These are phyloP conservation scores for Sarocladium brachiariae DNA, from an alignment of 2,329 filamentous ascomycete genomes.

Conservation along the genomic window DNA sequence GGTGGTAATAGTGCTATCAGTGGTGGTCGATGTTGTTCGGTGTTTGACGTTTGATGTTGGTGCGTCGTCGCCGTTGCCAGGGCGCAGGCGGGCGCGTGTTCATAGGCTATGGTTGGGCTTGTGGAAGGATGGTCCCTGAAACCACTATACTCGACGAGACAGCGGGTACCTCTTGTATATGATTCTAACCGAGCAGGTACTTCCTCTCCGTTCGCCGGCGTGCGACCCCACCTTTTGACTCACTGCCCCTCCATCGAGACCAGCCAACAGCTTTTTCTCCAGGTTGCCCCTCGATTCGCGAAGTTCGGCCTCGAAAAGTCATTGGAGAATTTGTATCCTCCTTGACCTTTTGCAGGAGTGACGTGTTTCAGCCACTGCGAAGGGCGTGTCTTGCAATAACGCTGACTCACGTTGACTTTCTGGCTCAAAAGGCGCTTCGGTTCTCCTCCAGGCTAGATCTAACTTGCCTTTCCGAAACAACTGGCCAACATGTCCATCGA, in stretches of 20 bases:
- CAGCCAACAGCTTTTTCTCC: slow-evolving; percentile 8
- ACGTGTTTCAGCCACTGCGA: background rate
- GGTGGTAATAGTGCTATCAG: background rate
- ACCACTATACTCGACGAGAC: background rate
- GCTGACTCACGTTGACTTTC: background rate
- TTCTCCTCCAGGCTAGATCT: background rate
- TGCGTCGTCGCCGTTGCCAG: slow-evolving; percentile 3
- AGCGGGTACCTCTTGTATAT: no score
- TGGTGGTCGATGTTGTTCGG: background rate
- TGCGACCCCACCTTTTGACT: slow-evolving; percentile 3
- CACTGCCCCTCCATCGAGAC: slow-evolving; percentile 9
- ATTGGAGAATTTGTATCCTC: background rate
- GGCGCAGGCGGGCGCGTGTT: background rate
- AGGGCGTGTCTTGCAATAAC: background rate
- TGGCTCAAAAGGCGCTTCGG: slow-evolving; percentile 4
- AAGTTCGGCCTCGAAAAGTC: background rate
- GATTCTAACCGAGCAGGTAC: no score
- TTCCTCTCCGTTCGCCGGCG: background rate
- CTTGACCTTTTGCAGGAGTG: background rate
- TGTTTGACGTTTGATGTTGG: slow-evolving; percentile 8
- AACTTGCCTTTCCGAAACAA: no score
- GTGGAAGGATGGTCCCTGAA: background rate
- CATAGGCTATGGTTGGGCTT: background rate
- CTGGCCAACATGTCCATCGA: slow-evolving; percentile 73
- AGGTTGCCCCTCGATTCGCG: slow-evolving; percentile 2